Percentiles rank a stretch among this genome's conserved stretches.
Conservation (phyloP, 495 filamentous ascomycete species). For the Pseudevernia furfuracea region DNA sequence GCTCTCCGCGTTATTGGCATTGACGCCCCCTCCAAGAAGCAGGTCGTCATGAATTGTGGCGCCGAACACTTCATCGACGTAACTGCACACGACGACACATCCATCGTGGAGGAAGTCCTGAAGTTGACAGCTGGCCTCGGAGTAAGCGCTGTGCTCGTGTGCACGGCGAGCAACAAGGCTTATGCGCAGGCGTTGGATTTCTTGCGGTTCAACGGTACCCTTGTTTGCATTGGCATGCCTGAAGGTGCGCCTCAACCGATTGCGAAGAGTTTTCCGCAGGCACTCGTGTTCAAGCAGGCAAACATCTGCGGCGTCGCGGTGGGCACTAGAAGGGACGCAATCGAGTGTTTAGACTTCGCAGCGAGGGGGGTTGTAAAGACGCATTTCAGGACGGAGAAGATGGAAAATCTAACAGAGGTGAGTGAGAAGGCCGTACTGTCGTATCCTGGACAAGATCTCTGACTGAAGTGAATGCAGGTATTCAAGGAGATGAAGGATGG, state of each 20-base stretch:
- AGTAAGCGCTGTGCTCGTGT: constrained; percentile 56
- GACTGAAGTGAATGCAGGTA: constrained; percentile 11
- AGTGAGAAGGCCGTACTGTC: not conserved
- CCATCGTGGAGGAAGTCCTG: constrained; percentile 45
- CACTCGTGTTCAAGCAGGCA: constrained; percentile 45
- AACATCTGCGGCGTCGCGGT: constrained; percentile 57
- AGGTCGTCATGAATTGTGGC: constrained; percentile 50
- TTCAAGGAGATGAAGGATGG: constrained; percentile 55
- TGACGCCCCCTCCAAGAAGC: constrained; percentile 56
- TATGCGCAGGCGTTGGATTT: constrained; percentile 54
- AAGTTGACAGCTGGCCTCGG: constrained; percentile 57
- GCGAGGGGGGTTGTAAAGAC: constrained; percentile 54
- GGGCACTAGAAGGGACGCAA: constrained; percentile 56
- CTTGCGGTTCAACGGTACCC: constrained; percentile 54
- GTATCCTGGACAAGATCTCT: not conserved
- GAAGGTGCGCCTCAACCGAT: constrained; percentile 54
- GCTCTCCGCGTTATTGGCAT: constrained; percentile 61
- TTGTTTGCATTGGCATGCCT: constrained; percentile 63
- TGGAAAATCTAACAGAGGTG: constrained; percentile 53
- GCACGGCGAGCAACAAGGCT: constrained; percentile 56
- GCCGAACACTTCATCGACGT: constrained; percentile 64
- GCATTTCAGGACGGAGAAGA: constrained; percentile 50
- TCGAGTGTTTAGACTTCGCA: constrained; percentile 59
- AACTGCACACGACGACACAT: constrained; percentile 46
- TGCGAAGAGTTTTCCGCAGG: constrained; percentile 43